Conservation (phyloP, 2,329 filamentous ascomycete genomes). For the Aureobasidium lini region DNA sequence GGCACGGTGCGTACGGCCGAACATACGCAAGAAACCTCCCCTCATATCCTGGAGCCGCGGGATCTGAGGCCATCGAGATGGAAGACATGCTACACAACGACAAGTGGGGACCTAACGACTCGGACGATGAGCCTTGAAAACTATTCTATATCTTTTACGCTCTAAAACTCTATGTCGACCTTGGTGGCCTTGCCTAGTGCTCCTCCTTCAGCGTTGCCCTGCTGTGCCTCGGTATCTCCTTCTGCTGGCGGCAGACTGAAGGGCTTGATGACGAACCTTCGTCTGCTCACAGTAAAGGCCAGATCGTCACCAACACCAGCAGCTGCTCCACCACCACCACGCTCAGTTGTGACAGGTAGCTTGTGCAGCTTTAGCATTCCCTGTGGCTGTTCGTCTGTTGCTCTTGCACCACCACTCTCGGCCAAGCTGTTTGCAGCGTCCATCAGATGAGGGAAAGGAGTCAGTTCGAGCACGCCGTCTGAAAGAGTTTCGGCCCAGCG, state of each 20-base stretch:
- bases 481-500: slow-evolving; percentile 79
- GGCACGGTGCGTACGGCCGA: slow-evolving; percentile 44
- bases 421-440: slow-evolving; percentile 40
- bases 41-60: slow-evolving; percentile 44
- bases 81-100: slow-evolving; percentile 48
- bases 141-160: not conserved
- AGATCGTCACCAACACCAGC: slow-evolving; percentile 68
- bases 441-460: slow-evolving; percentile 59
- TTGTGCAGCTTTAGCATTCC: slow-evolving; percentile 79
- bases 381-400: slow-evolving; percentile 68
- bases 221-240: slow-evolving; percentile 59
- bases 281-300: slow-evolving; percentile 80
- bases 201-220: slow-evolving; percentile 30
- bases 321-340: slow-evolving; percentile 68
- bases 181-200: slow-evolving; percentile 39
- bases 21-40: slow-evolving; percentile 50
- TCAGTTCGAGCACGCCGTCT: slow-evolving; percentile 81
- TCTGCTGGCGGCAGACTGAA: slow-evolving; percentile 84
- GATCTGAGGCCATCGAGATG: slow-evolving; percentile 57
- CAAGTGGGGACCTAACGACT: slow-evolving; percentile 18
- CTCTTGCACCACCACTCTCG: slow-evolving; percentile 42
- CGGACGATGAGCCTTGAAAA: slow-evolving; percentile 8
- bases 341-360: slow-evolving; percentile 78
- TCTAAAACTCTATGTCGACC: slow-evolving; percentile 71
- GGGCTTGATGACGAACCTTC: slow-evolving; percentile 75